A percentile compares a stretch with the other conserved stretches of the same genome.
Conservation (phyloP, 768 basidiomycete species). For the Clitopilus passeckerianus region DNA sequence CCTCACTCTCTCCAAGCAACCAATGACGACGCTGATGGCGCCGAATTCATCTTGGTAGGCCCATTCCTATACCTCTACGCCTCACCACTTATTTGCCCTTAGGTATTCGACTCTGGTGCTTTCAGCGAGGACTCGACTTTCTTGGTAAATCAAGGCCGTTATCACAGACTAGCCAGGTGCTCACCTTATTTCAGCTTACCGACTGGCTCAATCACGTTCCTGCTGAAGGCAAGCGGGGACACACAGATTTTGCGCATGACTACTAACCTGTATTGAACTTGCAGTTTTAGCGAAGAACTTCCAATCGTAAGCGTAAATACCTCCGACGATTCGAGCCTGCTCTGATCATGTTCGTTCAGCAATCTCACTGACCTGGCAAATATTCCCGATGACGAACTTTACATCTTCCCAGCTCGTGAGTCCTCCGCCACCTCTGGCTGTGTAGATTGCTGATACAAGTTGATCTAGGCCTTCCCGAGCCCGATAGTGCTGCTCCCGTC, state of each 20-base stretch:
- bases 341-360: constrained; percentile 6
- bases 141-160: constrained; percentile 24
- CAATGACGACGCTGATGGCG: constrained; percentile 35
- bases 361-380: constrained; percentile 32
- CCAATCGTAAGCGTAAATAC: constrained; percentile 22
- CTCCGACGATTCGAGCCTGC: not conserved
- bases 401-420: constrained; percentile 46
- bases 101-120: constrained; percentile 47
- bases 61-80: not conserved
- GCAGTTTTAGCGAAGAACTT: constrained; percentile 50
- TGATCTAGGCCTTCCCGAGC: constrained; percentile 25
- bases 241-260: not conserved
- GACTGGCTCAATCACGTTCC: constrained; percentile 54
- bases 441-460: not conserved
- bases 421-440: not conserved
- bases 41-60: constrained; percentile 43
- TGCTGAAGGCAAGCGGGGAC: constrained; percentile 30
- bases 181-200: constrained; percentile 29
- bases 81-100: not conserved
- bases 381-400: constrained; percentile 41
- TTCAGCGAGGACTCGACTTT: constrained; percentile 53
- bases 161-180: not conserved
- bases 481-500: constrained; percentile 25
- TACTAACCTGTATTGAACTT: not conserved
- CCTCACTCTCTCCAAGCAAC: constrained; percentile 55